phyloP scores from a whole-genome alignment of 2,329 filamentous ascomycete genomes.

The Fusarium annulatum region DNA sequence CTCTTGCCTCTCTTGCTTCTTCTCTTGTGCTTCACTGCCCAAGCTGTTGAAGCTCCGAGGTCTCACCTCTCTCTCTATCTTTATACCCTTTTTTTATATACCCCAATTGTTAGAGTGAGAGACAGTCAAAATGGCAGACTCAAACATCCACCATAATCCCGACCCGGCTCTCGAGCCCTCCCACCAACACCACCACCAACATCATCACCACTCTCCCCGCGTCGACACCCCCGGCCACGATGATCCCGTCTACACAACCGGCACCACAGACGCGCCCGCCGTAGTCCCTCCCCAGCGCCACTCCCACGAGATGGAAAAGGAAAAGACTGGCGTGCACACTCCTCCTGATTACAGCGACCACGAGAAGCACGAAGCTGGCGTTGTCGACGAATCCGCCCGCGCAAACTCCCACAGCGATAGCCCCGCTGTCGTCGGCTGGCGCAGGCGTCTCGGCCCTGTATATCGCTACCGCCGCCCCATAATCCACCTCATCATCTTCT shows the following conservation, averaged over 20 bases:
- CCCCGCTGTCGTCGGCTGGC: slow-evolving; percentile 14
- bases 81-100: not conserved
- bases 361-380: slow-evolving; percentile 51
- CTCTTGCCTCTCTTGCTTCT: not conserved
- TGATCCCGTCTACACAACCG: slow-evolving; percentile 61
- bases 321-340: slow-evolving; percentile 41
- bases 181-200: slow-evolving; percentile 58
- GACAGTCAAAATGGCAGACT: slow-evolving; percentile 27
- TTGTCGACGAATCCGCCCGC: slow-evolving; percentile 45
- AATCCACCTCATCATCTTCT: slow-evolving; percentile 59
- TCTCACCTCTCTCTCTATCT: not conserved
- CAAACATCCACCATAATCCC: slow-evolving; percentile 30
- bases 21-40: slow-evolving; percentile 25
- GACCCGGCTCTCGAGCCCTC: slow-evolving; percentile 48
- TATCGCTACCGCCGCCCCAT: slow-evolving; percentile 60
- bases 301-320: slow-evolving; percentile 8
- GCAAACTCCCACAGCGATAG: slow-evolving; percentile 31
- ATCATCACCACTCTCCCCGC: slow-evolving; percentile 55
- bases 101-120: not conserved
- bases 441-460: slow-evolving; percentile 47
- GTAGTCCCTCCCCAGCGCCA: slow-evolving; percentile 49
- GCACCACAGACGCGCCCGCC: slow-evolving; percentile 51
- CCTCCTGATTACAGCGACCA: slow-evolving; percentile 55
- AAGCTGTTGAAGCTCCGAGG: slow-evolving; percentile 27
- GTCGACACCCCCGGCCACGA: slow-evolving; percentile 48